Base-by-base conservation (phyloP, 73 alveolate species). In the Stentor roeselii region DNA sequence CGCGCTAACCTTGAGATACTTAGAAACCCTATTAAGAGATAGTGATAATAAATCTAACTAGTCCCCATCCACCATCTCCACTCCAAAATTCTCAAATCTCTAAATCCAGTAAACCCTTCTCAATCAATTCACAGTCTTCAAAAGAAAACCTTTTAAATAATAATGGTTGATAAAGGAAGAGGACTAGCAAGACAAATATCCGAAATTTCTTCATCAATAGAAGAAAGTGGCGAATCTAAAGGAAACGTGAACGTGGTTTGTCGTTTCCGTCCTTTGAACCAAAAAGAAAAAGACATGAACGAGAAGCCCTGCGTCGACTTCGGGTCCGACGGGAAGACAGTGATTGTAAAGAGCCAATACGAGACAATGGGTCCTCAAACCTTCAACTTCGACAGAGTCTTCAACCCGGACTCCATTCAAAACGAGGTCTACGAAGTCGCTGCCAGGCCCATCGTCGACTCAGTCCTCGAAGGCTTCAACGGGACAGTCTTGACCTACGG, bases 401-500 rank as follows among this genome's bases (percentile, higher is more conserved):
- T 61, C 42, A 35, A 35, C 6, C 82, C 82, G 6, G 27, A 30
- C 27, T n/a, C 21, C 27, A 61, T 36, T 14, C 42, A 61, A 82
- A 58, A 3, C 21, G 15, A 21, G 3, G 67, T 50, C 21, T 50
- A 50, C 21, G 38, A 78, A 6, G 21, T 50, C 21, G 67, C 67
- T 21, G 67, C 97, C 60, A 50, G 21, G 21, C 6, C 6, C 21
- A 50, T 50, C 6, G 67, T 95, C 21, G 90, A 88, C 85, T 93
- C 96, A 58, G 94, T 95, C 59, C 89, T 96, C 84, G 91, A 90
- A 75, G 99, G 99, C 31, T 96, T 90, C 89, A 96, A 95, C 87
- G 97, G 98, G 2, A 96, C 99, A 2, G 92, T 96, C 3, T 95
- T 96, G 87, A 95, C 98, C 32, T 96, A 96, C 87, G 99, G 99